Base-by-base conservation (phyloP, 2,329 filamentous ascomycete genomes). In the Diaporthe longicolla region DNA sequence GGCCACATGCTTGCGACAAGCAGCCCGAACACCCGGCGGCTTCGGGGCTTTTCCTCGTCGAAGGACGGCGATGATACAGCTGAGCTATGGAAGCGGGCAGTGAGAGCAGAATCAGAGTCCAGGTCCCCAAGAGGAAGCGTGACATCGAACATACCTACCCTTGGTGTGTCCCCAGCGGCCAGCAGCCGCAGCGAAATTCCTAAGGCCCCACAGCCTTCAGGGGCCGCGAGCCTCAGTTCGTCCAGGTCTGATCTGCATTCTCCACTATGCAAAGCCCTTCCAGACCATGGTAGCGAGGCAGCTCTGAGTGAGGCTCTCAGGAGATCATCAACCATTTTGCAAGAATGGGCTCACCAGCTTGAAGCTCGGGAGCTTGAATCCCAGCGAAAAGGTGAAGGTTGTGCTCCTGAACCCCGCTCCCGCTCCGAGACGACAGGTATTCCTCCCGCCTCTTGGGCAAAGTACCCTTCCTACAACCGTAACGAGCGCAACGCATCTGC, bases 371-470 rank as follows among this genome's bases (percentile, higher is more conserved):
- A 50, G 29, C 73, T 32, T 68, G 35, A 45, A 71, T 43, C 55
- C 48, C 50, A 77, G 17, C 8, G 55, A 15, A 48, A 26, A 15
- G 61, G 26, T 15, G 43, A 24, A 26, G 17, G 37, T 24, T 13
- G 45, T 21, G 26, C 63, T n/a, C 26, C 63, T 21, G 24, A 19
- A 15, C 24, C 57, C 1, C 63, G 43, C 24, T n/a, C 37, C 17
- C 13, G 40, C 71, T 37, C n/a, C 52, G 63, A 50, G 50, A 24
- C 35, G 13, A 45, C 45, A 11, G 70, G 48, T 9, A 70, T 61
- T 29, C 29, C 72, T 68, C 81, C 81, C 6, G 76, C 75, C 19
- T 79, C 82, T 10, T 84, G 83, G 83, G 77, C 83, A 13, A 82
- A 72, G 37, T 83, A 80, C 70, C 78, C 81, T 24, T 82, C 83